Conservation (phyloP, 225 moss, liverwort and hornwort species). For the Rhytidiadelphus loreus region DNA sequence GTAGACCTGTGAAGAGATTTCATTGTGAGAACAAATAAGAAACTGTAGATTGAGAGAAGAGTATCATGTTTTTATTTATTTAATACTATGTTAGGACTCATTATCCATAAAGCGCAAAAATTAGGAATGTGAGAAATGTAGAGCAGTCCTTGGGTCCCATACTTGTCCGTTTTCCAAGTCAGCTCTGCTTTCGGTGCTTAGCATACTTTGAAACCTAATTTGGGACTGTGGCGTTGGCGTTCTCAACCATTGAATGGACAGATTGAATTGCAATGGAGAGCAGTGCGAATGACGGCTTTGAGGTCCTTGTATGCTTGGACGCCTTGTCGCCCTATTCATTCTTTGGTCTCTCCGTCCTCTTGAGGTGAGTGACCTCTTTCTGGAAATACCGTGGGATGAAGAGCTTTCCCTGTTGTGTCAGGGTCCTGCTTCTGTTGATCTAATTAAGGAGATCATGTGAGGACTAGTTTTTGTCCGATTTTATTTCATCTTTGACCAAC, state of each 20-base stretch:
- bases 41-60: background rate
- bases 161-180: background rate
- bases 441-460: too few relatives aligned
- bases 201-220: background rate
- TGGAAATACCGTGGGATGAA: background rate
- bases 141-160: background rate
- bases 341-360: conserved; percentile 34
- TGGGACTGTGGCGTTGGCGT: background rate
- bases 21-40: background rate
- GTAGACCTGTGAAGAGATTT: background rate
- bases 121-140: background rate
- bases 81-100: too few relatives aligned
- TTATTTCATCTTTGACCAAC: background rate
- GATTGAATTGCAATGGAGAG: background rate
- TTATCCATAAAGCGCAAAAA: background rate
- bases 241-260: background rate
- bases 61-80: background rate
- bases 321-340: conserved; percentile 53
- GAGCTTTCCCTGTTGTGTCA: background rate
- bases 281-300: background rate
- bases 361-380: conserved; percentile 23
- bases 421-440: background rate
- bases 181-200: background rate
- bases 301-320: conserved; percentile 44
- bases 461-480: background rate